These are phyloP conservation scores for Beta corolliflora DNA, from an alignment of 179 eudicot genomes.

Conservation along the genomic window DNA sequence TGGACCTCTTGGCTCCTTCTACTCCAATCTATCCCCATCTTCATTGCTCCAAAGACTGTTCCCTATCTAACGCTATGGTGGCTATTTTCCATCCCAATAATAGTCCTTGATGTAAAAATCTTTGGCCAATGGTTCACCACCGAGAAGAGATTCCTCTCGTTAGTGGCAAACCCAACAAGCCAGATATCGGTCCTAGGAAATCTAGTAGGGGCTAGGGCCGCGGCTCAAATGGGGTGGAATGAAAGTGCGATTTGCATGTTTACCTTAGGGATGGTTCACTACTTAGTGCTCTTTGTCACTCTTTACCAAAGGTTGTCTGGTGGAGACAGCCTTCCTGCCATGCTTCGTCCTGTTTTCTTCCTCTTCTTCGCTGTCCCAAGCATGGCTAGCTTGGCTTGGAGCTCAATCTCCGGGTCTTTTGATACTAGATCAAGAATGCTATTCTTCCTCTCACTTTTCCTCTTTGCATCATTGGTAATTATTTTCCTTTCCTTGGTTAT, in stretches of 20 bases:
- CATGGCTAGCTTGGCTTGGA: slow-evolving; percentile 77
- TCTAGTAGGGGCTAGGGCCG: slow-evolving; percentile 61
- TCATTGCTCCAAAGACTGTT: slow-evolving; percentile 14
- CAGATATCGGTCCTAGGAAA: slow-evolving; percentile 78
- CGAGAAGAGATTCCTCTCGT: slow-evolving; percentile 55
- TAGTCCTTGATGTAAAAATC: slow-evolving; percentile 63
- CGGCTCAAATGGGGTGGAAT: slow-evolving; percentile 64
- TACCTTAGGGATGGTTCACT: slow-evolving; percentile 63
- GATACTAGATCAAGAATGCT: slow-evolving; percentile 65
- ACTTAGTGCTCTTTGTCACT: slow-evolving; percentile 67
- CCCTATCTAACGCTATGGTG: slow-evolving; percentile 47
- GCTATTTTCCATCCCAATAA: slow-evolving; percentile 47
- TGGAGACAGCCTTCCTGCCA: slow-evolving; percentile 47
- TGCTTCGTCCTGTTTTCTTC: slow-evolving; percentile 71
- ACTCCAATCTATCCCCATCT: slow-evolving; percentile 49
- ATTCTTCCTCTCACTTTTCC: slow-evolving; percentile 75
- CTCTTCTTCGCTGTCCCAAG: slow-evolving; percentile 78
- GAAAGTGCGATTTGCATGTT: slow-evolving; percentile 66
- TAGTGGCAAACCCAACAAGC: slow-evolving; percentile 73
- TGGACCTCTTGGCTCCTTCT: slow-evolving; percentile 74
- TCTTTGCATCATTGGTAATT: slow-evolving; percentile 68
- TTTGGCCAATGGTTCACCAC: slow-evolving; percentile 87
- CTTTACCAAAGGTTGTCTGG: slow-evolving; percentile 70
- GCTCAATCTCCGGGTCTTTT: slow-evolving; percentile 56
- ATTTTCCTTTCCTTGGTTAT: not conserved